Percentiles rank a stretch among this genome's conserved stretches.
phyloP scores from a whole-genome alignment of 805 yeast genomes.

The Priceomyces fermenticarens region DNA sequence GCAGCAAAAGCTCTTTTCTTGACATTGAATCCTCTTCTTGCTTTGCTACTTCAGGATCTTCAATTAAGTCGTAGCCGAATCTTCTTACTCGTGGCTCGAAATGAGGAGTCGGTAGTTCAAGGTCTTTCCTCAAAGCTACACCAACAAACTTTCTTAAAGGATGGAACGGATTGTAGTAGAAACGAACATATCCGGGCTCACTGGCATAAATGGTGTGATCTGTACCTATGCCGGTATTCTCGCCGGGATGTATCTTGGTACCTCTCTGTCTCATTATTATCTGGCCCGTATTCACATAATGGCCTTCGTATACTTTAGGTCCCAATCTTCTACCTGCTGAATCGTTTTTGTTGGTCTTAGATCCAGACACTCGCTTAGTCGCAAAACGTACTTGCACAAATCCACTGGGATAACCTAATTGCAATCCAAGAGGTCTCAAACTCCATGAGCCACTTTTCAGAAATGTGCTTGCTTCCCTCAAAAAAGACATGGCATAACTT shows the following conservation, averaged over 20 bases:
- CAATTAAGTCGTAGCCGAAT: constrained; percentile 64
- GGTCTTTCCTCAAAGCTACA: constrained; percentile 64
- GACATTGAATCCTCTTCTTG: constrained; percentile 60
- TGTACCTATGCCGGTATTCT: constrained; percentile 82
- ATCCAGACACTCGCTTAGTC: constrained; percentile 91
- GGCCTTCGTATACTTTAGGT: constrained; percentile 81
- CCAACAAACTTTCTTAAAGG: constrained; percentile 91
- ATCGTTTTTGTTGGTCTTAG: constrained; percentile 90
- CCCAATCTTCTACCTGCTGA: constrained; percentile 95
- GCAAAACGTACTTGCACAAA: constrained; percentile 70
- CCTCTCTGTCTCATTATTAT: constrained; percentile 94
- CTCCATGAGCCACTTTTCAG: too few species aligned
- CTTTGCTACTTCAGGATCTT: constrained; percentile 47
- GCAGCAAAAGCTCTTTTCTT: constrained; percentile 63
- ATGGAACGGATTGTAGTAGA: constrained; percentile 93
- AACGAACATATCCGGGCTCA: constrained; percentile 92
- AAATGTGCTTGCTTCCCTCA: too few species aligned
- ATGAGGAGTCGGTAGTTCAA: constrained; percentile 80
- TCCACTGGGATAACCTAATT: background rate
- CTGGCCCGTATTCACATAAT: constrained; percentile 74
- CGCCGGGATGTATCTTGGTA: constrained; percentile 92
- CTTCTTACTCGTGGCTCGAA: constrained; percentile 86
- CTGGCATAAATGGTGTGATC: constrained; percentile 90
- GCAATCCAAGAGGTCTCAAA: too few species aligned
- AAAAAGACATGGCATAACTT: too few species aligned